Evolutionary conservation across 2,329 filamentous ascomycete genomes (phyloP), one percentile per base, ranked within the genome.

Genomic region (Monilinia fructigena): DNA sequence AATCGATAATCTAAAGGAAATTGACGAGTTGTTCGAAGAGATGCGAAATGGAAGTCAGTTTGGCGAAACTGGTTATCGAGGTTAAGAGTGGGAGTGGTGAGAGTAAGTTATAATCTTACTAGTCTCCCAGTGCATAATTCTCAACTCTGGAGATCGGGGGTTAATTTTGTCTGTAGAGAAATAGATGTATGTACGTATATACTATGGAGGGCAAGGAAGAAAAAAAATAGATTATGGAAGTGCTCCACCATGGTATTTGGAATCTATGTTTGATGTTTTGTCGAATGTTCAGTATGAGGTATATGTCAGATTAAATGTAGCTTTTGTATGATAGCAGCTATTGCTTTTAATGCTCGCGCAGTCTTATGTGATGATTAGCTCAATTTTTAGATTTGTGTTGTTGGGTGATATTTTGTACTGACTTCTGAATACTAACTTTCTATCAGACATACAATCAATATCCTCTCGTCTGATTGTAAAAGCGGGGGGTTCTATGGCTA

Each of bases 21-120:
- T 98, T 64, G 87, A 98, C 68, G 82, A 82, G 0, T 77, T 97
- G 62, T 98, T 97, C 76, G 88, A 91, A 52, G 92, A 97, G 61
- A 96, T 98, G 86, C 92, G 91, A 76, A 85, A 86, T 7, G 92
- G 89, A 0, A 87, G 80, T 69, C 94, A 98, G 78, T 97, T 98
- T 81, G 95, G 94, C n/a, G 14, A 98, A 98, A 79, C 78, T 98
- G 72, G 92, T 97, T 1, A 86, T 97, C 70, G 86, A 91, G 73
- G 84, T 93, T 73, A 82, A 64, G 4, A 67, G 67, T 38, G 64
- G 53, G 14, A 38, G n/a, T 10, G 4, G 56, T 35, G 45, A 20
- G n/a, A 60, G 58, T 60, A 60, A 50, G 45, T 60, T 60, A 45
- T 60, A 14, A 60, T 20, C 45, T 38, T 35, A 35, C 28, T 50